Conservation (phyloP, 2,329 filamentous ascomycete genomes). For the Hyphodiscus sp. region DNA sequence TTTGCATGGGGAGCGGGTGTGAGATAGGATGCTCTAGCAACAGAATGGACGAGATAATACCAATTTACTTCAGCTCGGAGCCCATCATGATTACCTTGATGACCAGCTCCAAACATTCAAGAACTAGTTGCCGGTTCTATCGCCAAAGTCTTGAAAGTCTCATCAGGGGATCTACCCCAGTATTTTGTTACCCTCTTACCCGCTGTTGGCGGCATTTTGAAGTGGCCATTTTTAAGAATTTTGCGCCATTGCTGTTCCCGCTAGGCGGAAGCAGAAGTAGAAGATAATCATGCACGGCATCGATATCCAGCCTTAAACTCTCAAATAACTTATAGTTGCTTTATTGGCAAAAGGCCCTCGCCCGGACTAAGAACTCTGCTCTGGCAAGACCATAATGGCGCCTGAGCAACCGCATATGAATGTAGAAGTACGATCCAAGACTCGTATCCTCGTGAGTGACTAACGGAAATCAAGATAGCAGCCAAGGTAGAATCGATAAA, state of each 20-base stretch:
- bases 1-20: neutral
- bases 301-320: slow-evolving; percentile 28
- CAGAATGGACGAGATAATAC: neutral
- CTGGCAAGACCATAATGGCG: slow-evolving; percentile 13
- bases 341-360: slow-evolving; percentile 16
- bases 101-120: neutral
- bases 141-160: too few species aligned
- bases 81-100: neutral
- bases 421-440: too few species aligned
- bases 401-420: too few species aligned
- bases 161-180: too few species aligned
- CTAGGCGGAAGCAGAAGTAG: neutral
- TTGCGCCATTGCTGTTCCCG: slow-evolving; percentile 2
- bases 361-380: slow-evolving; percentile 18
- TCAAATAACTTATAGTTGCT: slow-evolving; percentile 14
- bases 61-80: neutral
- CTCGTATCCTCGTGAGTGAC: too few species aligned
- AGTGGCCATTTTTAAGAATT: slow-evolving; percentile 30
- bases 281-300: slow-evolving; percentile 5
- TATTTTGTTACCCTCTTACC: too few species aligned
- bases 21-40: neutral
- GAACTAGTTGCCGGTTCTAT: too few species aligned
- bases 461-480: too few species aligned
- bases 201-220: neutral
- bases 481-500: too few species aligned